A percentile compares a stretch with the other conserved stretches of the same genome.
Conservation (phyloP, 2,329 filamentous ascomycete genomes). For the Macrophomina phaseolina region DNA sequence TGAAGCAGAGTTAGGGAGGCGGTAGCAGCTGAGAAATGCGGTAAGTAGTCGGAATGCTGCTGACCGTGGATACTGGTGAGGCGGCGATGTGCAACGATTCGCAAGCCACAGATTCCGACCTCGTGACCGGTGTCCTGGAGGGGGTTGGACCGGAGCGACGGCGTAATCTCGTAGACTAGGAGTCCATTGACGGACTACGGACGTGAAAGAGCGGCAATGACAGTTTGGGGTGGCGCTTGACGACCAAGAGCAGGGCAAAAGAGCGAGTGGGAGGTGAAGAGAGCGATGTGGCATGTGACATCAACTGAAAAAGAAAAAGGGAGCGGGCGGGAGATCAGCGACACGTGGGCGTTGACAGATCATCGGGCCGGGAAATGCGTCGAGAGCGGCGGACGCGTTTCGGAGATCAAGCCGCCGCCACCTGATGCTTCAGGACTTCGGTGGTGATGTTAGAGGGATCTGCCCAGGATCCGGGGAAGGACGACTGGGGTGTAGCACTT, state of each 20-base stretch:
- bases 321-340: conserved; percentile 13
- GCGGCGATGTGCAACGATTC: no score
- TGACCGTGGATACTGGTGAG: no score
- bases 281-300: conserved; percentile 10
- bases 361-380: background rate
- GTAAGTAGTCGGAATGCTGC: no score
- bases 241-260: background rate
- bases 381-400: background rate
- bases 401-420: background rate
- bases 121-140: no score
- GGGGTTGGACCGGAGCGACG: background rate
- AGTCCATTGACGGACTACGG: background rate
- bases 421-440: background rate
- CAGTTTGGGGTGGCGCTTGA: background rate
- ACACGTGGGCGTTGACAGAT: conserved; percentile 15
- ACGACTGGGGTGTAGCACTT: background rate
- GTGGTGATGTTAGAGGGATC: background rate
- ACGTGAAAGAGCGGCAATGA: background rate
- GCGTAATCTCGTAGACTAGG: background rate
- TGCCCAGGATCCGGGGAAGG: background rate
- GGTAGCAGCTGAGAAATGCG: no score
- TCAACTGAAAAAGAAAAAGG: background rate
- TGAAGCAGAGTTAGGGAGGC: background rate
- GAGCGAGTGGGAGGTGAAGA: background rate
- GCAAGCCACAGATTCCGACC: background rate